A percentile compares a stretch with the other conserved stretches of the same genome.
Conservation (phyloP, 495 filamentous ascomycete species). For the Penicillium paxilli region DNA sequence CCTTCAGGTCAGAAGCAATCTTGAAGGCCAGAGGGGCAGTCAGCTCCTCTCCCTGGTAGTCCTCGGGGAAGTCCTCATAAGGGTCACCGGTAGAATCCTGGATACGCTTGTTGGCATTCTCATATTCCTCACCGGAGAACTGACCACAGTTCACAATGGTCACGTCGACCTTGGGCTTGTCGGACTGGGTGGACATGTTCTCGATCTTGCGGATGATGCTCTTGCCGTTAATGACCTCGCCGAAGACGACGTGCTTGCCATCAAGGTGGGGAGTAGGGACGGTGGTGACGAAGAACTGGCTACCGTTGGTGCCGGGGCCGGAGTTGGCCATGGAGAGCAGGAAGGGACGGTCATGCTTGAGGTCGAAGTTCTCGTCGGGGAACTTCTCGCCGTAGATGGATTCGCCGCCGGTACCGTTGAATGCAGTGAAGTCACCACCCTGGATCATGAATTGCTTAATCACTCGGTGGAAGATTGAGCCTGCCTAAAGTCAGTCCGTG, state of each 20-base stretch:
- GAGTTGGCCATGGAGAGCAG: conserved; percentile 97
- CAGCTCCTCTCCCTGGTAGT: conserved; percentile 69
- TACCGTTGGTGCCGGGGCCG: conserved; percentile 90
- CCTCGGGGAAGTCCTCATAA: conserved; percentile 96
- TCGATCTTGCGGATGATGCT: conserved; percentile 89
- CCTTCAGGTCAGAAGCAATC: conserved; percentile 87
- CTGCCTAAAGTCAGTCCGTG: conserved; percentile 25
- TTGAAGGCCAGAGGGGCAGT: conserved; percentile 52
- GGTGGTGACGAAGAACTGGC: conserved; percentile 98
- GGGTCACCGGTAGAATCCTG: conserved; percentile 83
- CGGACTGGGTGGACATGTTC: conserved; percentile 73
- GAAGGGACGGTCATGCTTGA: conserved; percentile 94
- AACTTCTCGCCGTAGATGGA: conserved; percentile 99
- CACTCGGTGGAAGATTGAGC: conserved; percentile 90
- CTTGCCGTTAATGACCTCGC: conserved; percentile 76
- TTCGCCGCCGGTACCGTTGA: conserved; percentile 95
- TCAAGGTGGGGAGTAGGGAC: conserved; percentile 92
- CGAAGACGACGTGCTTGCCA: conserved; percentile 79
- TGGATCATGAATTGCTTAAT: conserved; percentile 99
- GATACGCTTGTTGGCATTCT: conserved; percentile 57
- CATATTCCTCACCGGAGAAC: conserved; percentile 68
- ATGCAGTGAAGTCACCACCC: conserved; percentile 95
- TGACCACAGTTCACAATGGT: conserved; percentile 86
- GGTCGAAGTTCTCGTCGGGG: conserved; percentile 92
- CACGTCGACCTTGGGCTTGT: conserved; percentile 76